A percentile compares a stretch with the other conserved stretches of the same genome.
Conservation (phyloP, 78 protist genomes). For the Cyanophora paradoxa region DNA sequence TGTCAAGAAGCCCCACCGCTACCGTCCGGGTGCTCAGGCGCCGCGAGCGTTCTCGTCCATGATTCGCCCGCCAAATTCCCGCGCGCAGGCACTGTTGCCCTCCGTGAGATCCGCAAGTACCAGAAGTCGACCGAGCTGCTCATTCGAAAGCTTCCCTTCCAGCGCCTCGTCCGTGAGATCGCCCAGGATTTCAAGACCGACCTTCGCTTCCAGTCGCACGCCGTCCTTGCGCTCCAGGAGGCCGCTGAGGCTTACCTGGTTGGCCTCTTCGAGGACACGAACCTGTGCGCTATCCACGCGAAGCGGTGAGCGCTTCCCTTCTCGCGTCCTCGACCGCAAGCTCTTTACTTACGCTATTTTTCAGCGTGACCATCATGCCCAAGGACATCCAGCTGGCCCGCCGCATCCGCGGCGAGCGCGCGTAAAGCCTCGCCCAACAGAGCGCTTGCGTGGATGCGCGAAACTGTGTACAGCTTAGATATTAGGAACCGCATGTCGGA, state of each 20-base stretch:
- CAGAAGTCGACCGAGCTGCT: constrained; percentile 82
- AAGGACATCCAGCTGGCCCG: too few relatives aligned
- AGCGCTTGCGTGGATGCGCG: too few relatives aligned
- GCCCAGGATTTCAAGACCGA: constrained; percentile 70
- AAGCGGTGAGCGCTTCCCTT: too few relatives aligned
- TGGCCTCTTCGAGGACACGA: constrained; percentile 85
- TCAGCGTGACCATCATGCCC: too few relatives aligned
- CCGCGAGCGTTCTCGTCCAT: neutral
- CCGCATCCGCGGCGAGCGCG: too few relatives aligned
- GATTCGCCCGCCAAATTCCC: neutral
- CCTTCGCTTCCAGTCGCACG: constrained; percentile 77
- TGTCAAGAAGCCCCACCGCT: constrained; percentile 51
- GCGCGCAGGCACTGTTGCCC: constrained; percentile 63
- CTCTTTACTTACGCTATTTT: too few relatives aligned
- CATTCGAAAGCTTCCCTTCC: constrained; percentile 58
- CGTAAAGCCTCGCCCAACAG: too few relatives aligned
- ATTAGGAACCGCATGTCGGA: too few relatives aligned
- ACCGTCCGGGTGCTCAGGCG: constrained; percentile 21
- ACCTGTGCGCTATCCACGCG: constrained; percentile 18
- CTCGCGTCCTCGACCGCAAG: too few relatives aligned
- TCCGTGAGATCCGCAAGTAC: constrained; percentile 84
- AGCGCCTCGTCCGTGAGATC: constrained; percentile 47
- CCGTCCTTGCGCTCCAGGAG: constrained; percentile 88
- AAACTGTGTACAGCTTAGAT: too few relatives aligned
- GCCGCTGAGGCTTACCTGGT: constrained; percentile 89